phyloP scores from a whole-genome alignment of 176 grass and related monocot genomes.

The Avena insularis region DNA sequence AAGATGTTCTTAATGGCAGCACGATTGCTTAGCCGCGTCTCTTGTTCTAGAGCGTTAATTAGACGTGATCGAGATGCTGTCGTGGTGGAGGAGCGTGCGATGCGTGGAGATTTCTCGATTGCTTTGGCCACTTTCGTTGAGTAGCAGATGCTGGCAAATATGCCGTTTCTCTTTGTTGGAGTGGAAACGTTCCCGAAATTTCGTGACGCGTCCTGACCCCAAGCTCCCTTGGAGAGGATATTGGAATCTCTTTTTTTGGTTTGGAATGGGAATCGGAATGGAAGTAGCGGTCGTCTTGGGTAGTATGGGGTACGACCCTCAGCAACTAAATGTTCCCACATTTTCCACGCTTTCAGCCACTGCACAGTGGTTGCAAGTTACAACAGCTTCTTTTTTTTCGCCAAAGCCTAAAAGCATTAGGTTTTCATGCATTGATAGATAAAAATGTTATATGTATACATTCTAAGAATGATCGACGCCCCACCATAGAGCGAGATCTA shows the following conservation, averaged over 20 bases:
- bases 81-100: neutral
- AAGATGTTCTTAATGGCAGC: no score
- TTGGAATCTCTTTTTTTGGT: neutral
- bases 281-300: neutral
- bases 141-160: neutral
- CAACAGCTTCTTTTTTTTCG: neutral
- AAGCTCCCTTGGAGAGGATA: neutral
- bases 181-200: neutral
- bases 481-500: no score
- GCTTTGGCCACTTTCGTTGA: neutral
- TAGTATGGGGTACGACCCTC: neutral
- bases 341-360: neutral
- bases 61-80: neutral
- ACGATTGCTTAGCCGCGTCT: neutral
- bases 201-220: neutral
- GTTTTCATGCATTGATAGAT: no score
- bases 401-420: no score
- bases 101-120: neutral
- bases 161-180: neutral
- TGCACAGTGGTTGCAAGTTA: neutral
- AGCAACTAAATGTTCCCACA: neutral
- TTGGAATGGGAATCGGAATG: neutral
- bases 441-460: no score
- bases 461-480: no score
- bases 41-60: neutral